Percentiles rank a stretch among this genome's conserved stretches.
Conservation (phyloP, 768 basidiomycete species). For the Agaricus sinodeliciosus region DNA sequence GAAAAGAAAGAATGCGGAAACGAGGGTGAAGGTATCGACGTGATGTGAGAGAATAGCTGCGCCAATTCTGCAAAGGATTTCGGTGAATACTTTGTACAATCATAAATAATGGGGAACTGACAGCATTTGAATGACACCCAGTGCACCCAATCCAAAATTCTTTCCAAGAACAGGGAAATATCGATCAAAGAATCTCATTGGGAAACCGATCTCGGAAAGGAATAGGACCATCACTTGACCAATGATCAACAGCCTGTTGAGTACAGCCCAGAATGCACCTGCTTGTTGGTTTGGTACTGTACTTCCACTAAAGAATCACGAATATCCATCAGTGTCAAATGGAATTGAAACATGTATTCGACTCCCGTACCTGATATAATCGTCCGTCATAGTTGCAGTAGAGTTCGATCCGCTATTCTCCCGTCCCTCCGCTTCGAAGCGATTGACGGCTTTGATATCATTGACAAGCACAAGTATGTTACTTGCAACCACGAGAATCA, state of each 20-base stretch:
- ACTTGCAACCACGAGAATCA: conserved; percentile 76
- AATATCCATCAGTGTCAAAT: neutral
- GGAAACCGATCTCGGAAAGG: conserved; percentile 81
- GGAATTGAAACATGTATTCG: neutral
- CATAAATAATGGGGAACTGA: conserved; percentile 26
- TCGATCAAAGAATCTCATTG: conserved; percentile 67
- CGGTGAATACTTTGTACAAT: neutral
- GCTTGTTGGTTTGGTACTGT: conserved; percentile 90
- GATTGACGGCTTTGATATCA: conserved; percentile 72
- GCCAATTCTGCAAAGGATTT: conserved; percentile 46
- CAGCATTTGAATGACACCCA: conserved; percentile 86
- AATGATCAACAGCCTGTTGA: conserved; percentile 83
- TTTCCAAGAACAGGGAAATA: conserved; percentile 86
- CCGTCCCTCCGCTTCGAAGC: conserved; percentile 39
- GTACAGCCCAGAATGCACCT: conserved; percentile 86
- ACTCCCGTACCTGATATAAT: neutral
- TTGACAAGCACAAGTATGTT: conserved; percentile 68
- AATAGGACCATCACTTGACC: conserved; percentile 78
- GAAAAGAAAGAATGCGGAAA: conserved; percentile 82
- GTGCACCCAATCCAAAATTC: conserved; percentile 77
- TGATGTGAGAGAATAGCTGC: conserved; percentile 70
- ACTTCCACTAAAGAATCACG: conserved; percentile 39
- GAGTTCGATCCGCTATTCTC: conserved; percentile 18
- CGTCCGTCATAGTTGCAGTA: neutral
- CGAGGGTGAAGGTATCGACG: conserved; percentile 80